Percentiles rank a stretch among this genome's conserved stretches.
phyloP scores from a whole-genome alignment of 495 filamentous ascomycete species.

The Talaromyces nanjingensis region DNA sequence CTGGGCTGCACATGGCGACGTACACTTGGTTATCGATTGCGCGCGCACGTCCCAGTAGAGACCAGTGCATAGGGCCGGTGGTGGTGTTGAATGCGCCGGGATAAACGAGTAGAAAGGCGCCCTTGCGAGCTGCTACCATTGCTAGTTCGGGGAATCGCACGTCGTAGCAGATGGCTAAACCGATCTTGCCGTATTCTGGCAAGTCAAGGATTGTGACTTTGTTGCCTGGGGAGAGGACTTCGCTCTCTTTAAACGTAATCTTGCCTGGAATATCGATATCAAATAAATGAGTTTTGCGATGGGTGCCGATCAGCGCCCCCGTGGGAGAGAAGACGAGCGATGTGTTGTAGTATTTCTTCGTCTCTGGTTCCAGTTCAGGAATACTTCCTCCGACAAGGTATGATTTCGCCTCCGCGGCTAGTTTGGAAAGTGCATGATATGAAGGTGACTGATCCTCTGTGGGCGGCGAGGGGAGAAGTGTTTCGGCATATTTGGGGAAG shows the following conservation, averaged over 20 bases:
- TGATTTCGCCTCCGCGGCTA: slow-evolving; percentile 67
- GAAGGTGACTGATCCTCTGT: slow-evolving; percentile 62
- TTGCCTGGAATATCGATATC: slow-evolving; percentile 97
- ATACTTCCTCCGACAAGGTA: slow-evolving; percentile 92
- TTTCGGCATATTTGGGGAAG: slow-evolving; percentile 90
- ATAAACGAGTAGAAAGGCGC: slow-evolving; percentile 78
- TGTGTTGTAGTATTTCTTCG: slow-evolving; percentile 86
- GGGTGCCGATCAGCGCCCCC: slow-evolving; percentile 71
- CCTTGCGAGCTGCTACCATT: slow-evolving; percentile 78
- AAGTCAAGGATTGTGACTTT: slow-evolving; percentile 75
- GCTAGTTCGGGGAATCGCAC: slow-evolving; percentile 93
- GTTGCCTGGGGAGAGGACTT: slow-evolving; percentile 78
- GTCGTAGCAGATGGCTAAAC: slow-evolving; percentile 93
- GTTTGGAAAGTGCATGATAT: slow-evolving; percentile 73
- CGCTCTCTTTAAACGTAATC: slow-evolving; percentile 84
- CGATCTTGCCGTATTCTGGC: slow-evolving; percentile 78
- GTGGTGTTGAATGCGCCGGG: slow-evolving; percentile 94
- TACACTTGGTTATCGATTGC: slow-evolving; percentile 95
- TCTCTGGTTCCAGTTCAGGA: slow-evolving; percentile 60
- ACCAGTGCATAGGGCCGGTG: slow-evolving; percentile 90
- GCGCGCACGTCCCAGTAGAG: slow-evolving; percentile 69
- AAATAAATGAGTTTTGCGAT: slow-evolving; percentile 96
- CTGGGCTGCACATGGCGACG: slow-evolving; percentile 87
- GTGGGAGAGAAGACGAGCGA: slow-evolving; percentile 71
- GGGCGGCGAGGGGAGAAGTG: slow-evolving; percentile 71